Conservation (phyloP, 2,329 filamentous ascomycete genomes). For the Diaporthe humulicola region DNA sequence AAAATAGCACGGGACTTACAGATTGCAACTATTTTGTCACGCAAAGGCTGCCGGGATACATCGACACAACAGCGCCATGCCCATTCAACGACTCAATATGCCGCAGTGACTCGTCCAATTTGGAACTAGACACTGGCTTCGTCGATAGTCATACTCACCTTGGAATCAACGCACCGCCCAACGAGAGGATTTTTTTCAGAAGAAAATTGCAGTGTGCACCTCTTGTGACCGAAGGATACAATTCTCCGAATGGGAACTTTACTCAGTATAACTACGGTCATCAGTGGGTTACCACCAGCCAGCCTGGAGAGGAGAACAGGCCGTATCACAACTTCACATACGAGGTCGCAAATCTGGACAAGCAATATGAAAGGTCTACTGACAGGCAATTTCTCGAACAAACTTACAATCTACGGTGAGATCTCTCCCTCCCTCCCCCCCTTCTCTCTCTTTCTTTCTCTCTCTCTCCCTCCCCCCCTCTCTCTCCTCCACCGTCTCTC, state of each 20-base stretch:
- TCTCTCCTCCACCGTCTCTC: neutral
- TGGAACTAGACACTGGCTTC: conserved; percentile 39
- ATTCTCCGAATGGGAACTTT: neutral
- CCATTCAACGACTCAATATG: conserved; percentile 42
- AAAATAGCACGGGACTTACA: conserved; percentile 17
- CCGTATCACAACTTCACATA: conserved; percentile 27
- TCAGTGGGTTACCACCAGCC: neutral
- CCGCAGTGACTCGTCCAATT: conserved; percentile 1
- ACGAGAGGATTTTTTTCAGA: conserved; percentile 39
- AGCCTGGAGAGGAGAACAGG: neutral
- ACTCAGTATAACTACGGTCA: conserved; percentile 35
- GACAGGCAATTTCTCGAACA: neutral
- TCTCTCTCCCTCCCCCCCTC: neutral
- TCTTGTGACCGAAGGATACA: conserved; percentile 24
- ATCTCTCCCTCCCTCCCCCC: neutral
- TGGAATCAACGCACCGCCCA: conserved; percentile 42
- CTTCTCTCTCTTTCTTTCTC: neutral
- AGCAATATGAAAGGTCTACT: conserved; percentile 4
- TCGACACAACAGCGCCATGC: conserved; percentile 37
- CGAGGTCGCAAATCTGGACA: conserved; percentile 1
- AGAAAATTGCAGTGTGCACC: conserved; percentile 29
- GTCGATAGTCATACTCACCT: conserved; percentile 42
- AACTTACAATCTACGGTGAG: neutral
- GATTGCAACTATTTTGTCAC: conserved; percentile 23
- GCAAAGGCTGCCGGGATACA: neutral